A percentile compares a stretch with the other conserved stretches of the same genome.
Evolutionary conservation across 2,329 filamentous ascomycete species (phyloP).

Genomic region (Orbilia blumenaviensis): DNA sequence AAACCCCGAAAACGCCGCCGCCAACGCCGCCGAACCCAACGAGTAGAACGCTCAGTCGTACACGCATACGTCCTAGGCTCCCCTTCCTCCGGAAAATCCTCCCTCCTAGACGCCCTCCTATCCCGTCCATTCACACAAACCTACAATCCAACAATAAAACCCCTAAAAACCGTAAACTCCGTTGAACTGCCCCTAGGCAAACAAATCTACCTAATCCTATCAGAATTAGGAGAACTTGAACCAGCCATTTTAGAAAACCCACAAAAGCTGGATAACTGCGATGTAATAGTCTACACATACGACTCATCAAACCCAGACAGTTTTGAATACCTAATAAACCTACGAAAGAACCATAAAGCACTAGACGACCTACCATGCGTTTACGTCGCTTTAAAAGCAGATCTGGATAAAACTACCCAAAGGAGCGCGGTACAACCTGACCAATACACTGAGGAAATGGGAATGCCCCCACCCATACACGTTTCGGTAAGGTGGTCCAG

Average conservation of each 20-base stretch:
- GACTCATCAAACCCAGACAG: conserved; percentile 97
- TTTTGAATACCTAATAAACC: conserved; percentile 86
- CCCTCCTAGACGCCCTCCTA: conserved; percentile 88
- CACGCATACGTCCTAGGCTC: conserved; percentile 91
- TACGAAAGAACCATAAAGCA: conserved; percentile 80
- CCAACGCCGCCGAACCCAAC: conserved; percentile 77
- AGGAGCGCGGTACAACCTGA: conserved; percentile 89
- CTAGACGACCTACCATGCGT: conserved; percentile 89
- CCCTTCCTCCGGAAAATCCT: conserved; percentile 82
- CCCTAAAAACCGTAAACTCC: conserved; percentile 90
- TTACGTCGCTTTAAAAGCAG: conserved; percentile 92
- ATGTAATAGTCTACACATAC: conserved; percentile 93
- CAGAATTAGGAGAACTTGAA: conserved; percentile 95
- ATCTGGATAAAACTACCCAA: conserved; percentile 96
- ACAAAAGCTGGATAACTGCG: conserved; percentile 87
- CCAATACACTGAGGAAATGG: conserved; percentile 82
- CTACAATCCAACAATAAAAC: conserved; percentile 94
- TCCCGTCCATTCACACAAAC: conserved; percentile 83
- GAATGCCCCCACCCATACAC: conserved; percentile 90
- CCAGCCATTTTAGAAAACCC: conserved; percentile 92
- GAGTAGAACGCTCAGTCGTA: conserved; percentile 93
- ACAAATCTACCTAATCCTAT: conserved; percentile 94
- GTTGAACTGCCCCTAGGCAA: conserved; percentile 95
- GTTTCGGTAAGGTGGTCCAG: conserved; percentile 94
- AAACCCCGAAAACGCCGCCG: conserved; percentile 87